A percentile compares a stretch with the other conserved stretches of the same genome.
phyloP scores from a whole-genome alignment of 108 stramenopile species.

The Pseudonitzschia multiseries region DNA sequence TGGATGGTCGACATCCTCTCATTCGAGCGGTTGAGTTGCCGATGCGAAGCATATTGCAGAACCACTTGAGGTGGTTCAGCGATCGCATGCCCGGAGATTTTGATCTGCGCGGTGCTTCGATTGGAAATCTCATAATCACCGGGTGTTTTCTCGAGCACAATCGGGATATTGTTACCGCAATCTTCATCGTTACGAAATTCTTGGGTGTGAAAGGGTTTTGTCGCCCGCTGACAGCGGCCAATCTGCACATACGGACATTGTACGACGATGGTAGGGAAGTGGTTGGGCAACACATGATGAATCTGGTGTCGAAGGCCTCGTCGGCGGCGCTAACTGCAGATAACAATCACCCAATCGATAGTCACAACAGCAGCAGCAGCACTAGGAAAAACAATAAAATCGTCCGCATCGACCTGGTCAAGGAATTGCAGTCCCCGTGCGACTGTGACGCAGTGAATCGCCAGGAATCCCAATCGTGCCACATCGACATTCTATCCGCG shows the following conservation, averaged over 20 bases:
- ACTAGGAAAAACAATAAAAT: conserved; percentile 12
- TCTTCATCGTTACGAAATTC: conserved; percentile 28
- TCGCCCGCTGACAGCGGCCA: conserved; percentile 33
- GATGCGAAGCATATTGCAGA: conserved; percentile 29
- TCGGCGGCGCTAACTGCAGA: not conserved
- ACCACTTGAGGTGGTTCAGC: conserved; percentile 35
- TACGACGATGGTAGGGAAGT: conserved; percentile 30
- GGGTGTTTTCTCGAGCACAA: conserved; percentile 36
- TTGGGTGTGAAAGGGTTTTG: conserved; percentile 39
- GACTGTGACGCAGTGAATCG: not conserved
- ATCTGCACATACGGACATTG: conserved; percentile 31
- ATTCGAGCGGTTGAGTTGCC: conserved; percentile 27
- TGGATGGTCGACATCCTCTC: conserved; percentile 23
- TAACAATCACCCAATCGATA: not conserved
- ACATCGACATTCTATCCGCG: conserved; percentile 32
- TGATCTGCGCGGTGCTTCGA: conserved; percentile 36
- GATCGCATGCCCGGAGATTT: conserved; percentile 37
- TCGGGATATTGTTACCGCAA: conserved; percentile 34
- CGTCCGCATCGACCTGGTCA: conserved; percentile 31
- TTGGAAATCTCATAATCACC: conserved; percentile 41
- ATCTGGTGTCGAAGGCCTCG: not conserved
- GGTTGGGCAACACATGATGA: conserved; percentile 37
- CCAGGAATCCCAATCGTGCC: conserved; percentile 24
- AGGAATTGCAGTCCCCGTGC: conserved; percentile 14
- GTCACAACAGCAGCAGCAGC: too few relatives aligned